Conservation (phyloP, 352 stramenopile species). For the Phytophthora multivora region DNA sequence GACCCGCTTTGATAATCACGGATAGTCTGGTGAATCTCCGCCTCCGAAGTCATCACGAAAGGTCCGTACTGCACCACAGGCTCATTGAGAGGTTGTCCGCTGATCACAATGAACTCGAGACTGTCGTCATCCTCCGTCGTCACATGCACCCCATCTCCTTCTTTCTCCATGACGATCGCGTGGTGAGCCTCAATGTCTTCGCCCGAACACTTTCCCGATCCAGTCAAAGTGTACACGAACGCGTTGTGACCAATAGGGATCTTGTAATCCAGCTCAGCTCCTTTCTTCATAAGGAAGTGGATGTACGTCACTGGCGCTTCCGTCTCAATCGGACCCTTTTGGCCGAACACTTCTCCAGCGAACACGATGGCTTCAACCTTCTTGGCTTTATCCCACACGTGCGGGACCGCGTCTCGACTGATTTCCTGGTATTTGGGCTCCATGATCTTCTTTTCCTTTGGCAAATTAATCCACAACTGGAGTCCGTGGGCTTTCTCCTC, state of each 20-base stretch:
- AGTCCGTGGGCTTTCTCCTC: constrained; percentile 38
- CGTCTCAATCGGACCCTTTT: constrained; percentile 45
- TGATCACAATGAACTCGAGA: constrained; percentile 62
- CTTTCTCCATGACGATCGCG: constrained; percentile 55
- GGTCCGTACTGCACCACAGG: constrained; percentile 67
- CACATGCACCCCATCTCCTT: constrained; percentile 57
- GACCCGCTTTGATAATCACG: constrained; percentile 42
- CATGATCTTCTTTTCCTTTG: constrained; percentile 38
- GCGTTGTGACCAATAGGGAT: constrained; percentile 47
- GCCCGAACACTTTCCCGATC: constrained; percentile 30
- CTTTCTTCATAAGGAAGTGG: constrained; percentile 47
- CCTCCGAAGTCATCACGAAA: constrained; percentile 62
- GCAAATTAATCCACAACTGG: constrained; percentile 65
- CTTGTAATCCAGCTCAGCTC: constrained; percentile 43
- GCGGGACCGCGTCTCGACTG: constrained; percentile 42
- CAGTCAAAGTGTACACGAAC: constrained; percentile 47
- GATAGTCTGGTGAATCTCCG: constrained; percentile 51
- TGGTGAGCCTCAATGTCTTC: constrained; percentile 43
- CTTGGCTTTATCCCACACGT: constrained; percentile 45
- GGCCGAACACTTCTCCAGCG: constrained; percentile 52
- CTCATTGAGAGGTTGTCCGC: constrained; percentile 58
- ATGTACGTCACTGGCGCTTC: constrained; percentile 56
- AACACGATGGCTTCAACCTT: constrained; percentile 59
- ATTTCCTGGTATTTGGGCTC: constrained; percentile 64
- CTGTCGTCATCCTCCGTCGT: constrained; percentile 26